phyloP scores from a whole-genome alignment of 208 protist genomes.

The Acanthamoeba triangularis region DNA sequence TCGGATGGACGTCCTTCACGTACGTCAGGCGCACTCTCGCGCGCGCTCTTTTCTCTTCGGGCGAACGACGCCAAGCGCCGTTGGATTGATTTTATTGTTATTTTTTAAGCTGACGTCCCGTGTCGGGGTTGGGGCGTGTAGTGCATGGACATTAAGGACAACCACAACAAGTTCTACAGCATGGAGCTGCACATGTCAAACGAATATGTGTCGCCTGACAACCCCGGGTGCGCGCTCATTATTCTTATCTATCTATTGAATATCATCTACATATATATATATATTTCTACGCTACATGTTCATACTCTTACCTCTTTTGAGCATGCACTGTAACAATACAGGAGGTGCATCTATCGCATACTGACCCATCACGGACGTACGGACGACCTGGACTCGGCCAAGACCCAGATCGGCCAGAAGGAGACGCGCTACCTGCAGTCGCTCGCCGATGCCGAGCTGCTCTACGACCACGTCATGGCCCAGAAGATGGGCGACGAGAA shows the following conservation, averaged over 20 bases:
- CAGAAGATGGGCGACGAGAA: conserved; percentile 1
- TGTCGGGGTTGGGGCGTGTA: background rate
- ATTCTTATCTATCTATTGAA: no score
- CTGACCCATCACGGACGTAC: conserved; percentile 48
- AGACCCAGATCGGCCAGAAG: background rate
- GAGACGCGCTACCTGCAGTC: conserved; percentile 56
- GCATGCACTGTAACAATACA: background rate
- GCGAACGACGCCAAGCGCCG: no score
- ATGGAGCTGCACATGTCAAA: conserved; percentile 57
- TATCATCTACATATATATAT: no score
- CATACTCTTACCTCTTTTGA: background rate
- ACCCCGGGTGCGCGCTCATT: background rate
- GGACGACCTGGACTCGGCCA: conserved; percentile 57
- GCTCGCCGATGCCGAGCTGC: conserved; percentile 23
- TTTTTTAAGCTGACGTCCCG: background rate
- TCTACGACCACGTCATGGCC: conserved; percentile 40
- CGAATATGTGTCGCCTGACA: conserved; percentile 35
- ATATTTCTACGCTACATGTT: background rate
- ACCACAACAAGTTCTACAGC: conserved; percentile 76
- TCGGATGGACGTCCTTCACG: conserved; percentile 44
- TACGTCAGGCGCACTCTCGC: background rate
- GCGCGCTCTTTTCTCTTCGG: background rate
- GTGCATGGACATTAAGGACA: conserved; percentile 66
- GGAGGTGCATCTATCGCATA: conserved; percentile 41
- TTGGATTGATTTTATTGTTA: background rate